Conservation (phyloP, 202 grass and related monocot species). For the Setaria viridis region DNA sequence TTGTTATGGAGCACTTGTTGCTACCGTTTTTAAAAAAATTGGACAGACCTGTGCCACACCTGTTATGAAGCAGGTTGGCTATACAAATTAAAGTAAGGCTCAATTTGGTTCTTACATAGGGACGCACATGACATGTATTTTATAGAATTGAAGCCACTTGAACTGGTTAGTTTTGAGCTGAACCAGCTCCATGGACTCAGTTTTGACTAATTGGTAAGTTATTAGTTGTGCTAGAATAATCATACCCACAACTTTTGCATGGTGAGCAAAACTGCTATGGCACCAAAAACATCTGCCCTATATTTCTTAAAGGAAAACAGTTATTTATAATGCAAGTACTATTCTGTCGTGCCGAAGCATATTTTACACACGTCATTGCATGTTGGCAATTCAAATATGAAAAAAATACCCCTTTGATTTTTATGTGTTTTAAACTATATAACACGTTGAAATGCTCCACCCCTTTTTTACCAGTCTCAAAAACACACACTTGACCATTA, state of each 20-base stretch:
- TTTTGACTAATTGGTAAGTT: background rate
- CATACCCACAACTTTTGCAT: conserved; percentile 2
- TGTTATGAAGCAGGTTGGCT: conserved; percentile 1
- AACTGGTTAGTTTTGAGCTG: background rate
- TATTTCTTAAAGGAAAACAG: background rate
- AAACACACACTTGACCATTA: background rate
- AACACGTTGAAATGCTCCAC: background rate
- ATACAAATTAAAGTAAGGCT: conserved; percentile 5
- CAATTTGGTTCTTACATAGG: conserved; percentile 10
- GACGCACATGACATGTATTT: background rate
- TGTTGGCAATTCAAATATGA: background rate
- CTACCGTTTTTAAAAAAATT: background rate
- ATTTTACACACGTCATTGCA: background rate
- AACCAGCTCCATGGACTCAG: background rate
- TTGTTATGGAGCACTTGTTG: background rate
- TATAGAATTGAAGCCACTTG: background rate
- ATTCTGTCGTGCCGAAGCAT: conserved; percentile 27
- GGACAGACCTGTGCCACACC: background rate
- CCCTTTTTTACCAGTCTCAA: background rate
- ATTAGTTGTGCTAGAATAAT: conserved; percentile 12
- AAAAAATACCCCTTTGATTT: background rate
- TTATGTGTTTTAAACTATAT: conserved; percentile 23
- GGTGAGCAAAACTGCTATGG: conserved; percentile 2
- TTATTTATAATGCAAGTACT: background rate
- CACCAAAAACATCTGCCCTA: background rate